phyloP scores from a whole-genome alignment of 2,329 filamentous ascomycete species.

The Calonectria pteridis region DNA sequence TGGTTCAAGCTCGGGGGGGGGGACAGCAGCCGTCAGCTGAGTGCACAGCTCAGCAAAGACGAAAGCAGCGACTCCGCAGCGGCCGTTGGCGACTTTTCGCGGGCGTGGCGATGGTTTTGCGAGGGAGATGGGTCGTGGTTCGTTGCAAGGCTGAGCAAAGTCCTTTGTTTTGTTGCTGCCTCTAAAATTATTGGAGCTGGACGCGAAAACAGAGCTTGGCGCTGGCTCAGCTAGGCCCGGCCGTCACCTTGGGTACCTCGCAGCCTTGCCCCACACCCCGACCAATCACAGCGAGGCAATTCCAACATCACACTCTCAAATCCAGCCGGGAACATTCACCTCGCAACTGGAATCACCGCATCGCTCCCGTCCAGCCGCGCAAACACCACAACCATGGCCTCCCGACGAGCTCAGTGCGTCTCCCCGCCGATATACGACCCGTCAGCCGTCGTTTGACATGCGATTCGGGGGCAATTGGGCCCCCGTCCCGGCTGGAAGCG shows the following conservation, averaged over 20 bases:
- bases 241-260: conserved; percentile 11
- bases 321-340: conserved; percentile 48
- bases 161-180: conserved; percentile 39
- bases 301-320: conserved; percentile 55
- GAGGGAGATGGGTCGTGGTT: conserved; percentile 3
- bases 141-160: conserved; percentile 34
- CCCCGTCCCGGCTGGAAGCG: conserved; percentile 12
- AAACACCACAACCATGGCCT: conserved; percentile 54
- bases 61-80: neutral
- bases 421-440: neutral
- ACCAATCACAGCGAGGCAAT: conserved; percentile 55
- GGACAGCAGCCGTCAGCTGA: conserved; percentile 23
- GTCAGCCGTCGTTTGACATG: neutral
- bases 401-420: conserved; percentile 58
- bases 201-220: conserved; percentile 46
- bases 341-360: conserved; percentile 44
- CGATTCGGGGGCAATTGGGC: conserved; percentile 39
- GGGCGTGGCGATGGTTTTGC: neutral
- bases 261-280: conserved; percentile 47
- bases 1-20: conserved; percentile 30
- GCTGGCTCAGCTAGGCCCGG: conserved; percentile 13
- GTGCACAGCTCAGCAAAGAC: neutral
- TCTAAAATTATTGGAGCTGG: conserved; percentile 46
- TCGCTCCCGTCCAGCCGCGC: conserved; percentile 45
- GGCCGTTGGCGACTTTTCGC: neutral